Conservation (phyloP, 768 basidiomycete species). For the Mycena venus region DNA sequence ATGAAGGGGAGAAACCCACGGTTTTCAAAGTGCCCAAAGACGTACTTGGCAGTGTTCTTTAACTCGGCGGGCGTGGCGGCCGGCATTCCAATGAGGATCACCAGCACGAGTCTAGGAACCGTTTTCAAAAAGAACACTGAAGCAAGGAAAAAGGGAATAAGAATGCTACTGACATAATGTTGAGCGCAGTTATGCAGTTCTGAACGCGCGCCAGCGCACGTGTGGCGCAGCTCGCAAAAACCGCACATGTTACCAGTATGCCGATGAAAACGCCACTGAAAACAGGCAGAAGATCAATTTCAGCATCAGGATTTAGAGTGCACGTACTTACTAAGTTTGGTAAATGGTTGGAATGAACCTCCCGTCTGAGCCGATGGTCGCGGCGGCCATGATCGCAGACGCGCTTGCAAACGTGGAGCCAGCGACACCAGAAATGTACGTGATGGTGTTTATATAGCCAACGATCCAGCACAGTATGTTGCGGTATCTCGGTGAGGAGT, state of each 20-base stretch:
- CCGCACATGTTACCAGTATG: constrained; percentile 69
- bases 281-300: too few relatives aligned
- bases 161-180: constrained; percentile 74
- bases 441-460: constrained; percentile 5
- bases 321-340: constrained; percentile 2
- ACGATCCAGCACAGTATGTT: constrained; percentile 14
- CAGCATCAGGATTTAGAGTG: too few relatives aligned
- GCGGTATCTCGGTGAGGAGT: neutral
- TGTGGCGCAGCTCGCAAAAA: constrained; percentile 79
- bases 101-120: constrained; percentile 15
- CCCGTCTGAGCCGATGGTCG: neutral
- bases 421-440: neutral
- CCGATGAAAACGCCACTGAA: constrained; percentile 73
- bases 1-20: neutral
- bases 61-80: neutral
- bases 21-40: constrained; percentile 12
- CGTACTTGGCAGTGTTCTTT: neutral
- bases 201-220: constrained; percentile 75
- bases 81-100: constrained; percentile 5
- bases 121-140: too few relatives aligned
- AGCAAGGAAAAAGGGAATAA: too few relatives aligned
- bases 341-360: neutral
- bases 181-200: constrained; percentile 76
- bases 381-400: neutral
- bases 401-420: neutral